Percentiles rank a stretch among this genome's conserved stretches.
These are phyloP conservation scores for Athelia psychrophila DNA, from an alignment of 1,284 basidiomycete species.

Conservation along the genomic window DNA sequence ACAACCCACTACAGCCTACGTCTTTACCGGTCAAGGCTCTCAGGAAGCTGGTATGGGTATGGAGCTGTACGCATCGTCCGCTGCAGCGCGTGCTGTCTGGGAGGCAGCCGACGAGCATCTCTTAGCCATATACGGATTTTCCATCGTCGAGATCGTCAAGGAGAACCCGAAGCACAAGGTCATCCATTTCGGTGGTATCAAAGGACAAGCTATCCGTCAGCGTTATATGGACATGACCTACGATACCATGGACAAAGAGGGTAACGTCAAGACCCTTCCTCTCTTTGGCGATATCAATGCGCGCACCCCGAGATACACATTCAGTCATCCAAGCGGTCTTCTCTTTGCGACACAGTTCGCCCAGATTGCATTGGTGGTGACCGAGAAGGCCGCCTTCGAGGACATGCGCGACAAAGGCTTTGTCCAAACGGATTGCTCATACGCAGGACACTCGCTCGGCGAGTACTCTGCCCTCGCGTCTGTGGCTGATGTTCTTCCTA, in stretches of 20 bases:
- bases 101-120: slow-evolving; percentile 94
- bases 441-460: slow-evolving; percentile 97
- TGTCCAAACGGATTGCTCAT: slow-evolving; percentile 88
- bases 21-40: slow-evolving; percentile 98
- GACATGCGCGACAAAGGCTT: slow-evolving; percentile 97
- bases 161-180: slow-evolving; percentile 97
- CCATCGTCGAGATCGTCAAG: slow-evolving; percentile 97
- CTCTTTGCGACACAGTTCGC: slow-evolving; percentile 98
- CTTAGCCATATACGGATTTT: slow-evolving; percentile 94
- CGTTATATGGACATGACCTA: slow-evolving; percentile 99
- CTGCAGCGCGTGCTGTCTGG: slow-evolving; percentile 95
- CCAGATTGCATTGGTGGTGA: slow-evolving; percentile 96
- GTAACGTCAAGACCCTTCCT: slow-evolving; percentile 91
- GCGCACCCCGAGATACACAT: slow-evolving; percentile 94
- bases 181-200: slow-evolving; percentile 98
- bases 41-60: slow-evolving; percentile 99
- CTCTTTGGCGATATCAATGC: slow-evolving; percentile 92
- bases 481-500: slow-evolving; percentile 93
- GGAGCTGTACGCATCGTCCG: slow-evolving; percentile 93
- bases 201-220: slow-evolving; percentile 95
- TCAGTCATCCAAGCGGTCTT: slow-evolving; percentile 93
- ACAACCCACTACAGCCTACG: slow-evolving; percentile 92
- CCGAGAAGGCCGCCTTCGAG: slow-evolving; percentile 96
- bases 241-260: slow-evolving; percentile 94
- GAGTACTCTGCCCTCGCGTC: slow-evolving; percentile 98